These are phyloP conservation scores for Leishmania aethiopica DNA, from an alignment of 208 protist genomes.

Conservation along the genomic window DNA sequence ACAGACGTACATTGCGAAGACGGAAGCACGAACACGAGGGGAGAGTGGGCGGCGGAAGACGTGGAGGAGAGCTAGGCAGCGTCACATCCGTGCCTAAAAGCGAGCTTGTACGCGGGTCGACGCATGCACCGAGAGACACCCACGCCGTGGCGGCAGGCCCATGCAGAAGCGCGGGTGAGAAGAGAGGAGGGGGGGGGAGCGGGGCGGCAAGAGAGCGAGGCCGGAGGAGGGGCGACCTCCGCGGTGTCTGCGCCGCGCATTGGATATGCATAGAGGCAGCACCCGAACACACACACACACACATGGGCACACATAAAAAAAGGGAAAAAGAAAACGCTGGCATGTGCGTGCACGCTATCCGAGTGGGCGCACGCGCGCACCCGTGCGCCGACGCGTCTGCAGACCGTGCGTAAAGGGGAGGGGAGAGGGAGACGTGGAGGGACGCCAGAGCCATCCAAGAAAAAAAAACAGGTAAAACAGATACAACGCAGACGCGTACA, in stretches of 20 bases:
- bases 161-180: neutral
- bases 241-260: neutral
- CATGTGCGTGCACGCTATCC: neutral
- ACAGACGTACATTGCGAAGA: neutral
- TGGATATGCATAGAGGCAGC: neutral
- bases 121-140: neutral
- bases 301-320: too few relatives aligned
- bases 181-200: neutral
- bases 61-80: neutral
- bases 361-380: neutral
- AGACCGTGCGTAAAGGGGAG: neutral
- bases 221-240: neutral
- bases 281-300: neutral
- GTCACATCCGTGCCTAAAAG: neutral
- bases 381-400: neutral
- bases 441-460: neutral
- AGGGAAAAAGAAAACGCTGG: neutral
- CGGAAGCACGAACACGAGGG: neutral
- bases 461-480: neutral
- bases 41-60: neutral
- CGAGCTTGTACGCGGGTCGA: neutral
- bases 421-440: too few relatives aligned
- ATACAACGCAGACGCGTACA: neutral
- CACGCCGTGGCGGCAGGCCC: neutral
- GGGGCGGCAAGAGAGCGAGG: neutral